A percentile compares a stretch with the other conserved stretches of the same genome.
Conservation (phyloP, 2,329 filamentous ascomycete genomes). For the Beauveria sp. region DNA sequence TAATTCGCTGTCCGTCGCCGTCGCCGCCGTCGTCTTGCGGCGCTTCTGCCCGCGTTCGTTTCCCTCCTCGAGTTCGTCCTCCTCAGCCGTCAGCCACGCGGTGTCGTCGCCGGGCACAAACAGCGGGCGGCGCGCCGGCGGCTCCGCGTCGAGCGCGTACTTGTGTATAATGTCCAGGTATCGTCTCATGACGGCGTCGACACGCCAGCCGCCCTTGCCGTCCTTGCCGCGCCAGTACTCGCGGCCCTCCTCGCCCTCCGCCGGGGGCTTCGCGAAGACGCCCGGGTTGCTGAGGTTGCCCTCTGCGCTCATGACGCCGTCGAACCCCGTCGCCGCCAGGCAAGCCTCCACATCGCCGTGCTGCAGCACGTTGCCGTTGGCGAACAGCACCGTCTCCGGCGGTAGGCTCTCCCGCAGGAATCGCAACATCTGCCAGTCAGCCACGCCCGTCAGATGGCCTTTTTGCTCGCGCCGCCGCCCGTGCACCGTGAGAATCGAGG, state of each 20-base stretch:
- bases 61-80: slow-evolving; percentile 23
- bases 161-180: slow-evolving; percentile 87
- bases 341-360: slow-evolving; percentile 70
- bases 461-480: slow-evolving; percentile 86
- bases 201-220: slow-evolving; percentile 75
- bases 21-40: slow-evolving; percentile 31
- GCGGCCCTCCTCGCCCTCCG: slow-evolving; percentile 55
- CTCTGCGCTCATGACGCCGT: slow-evolving; percentile 93
- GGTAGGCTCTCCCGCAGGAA: slow-evolving; percentile 79
- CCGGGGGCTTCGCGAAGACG: slow-evolving; percentile 67
- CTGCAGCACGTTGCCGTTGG: slow-evolving; percentile 89
- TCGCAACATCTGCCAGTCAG: slow-evolving; percentile 81
- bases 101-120: slow-evolving; percentile 58
- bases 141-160: slow-evolving; percentile 59
- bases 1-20: not conserved
- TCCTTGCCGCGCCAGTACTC: slow-evolving; percentile 82
- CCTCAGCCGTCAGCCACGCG: slow-evolving; percentile 33
- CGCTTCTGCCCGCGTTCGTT: slow-evolving; percentile 47
- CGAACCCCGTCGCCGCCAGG: slow-evolving; percentile 74
- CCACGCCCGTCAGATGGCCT: slow-evolving; percentile 86
- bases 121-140: slow-evolving; percentile 62
- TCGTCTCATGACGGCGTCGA: slow-evolving; percentile 78
- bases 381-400: slow-evolving; percentile 84
- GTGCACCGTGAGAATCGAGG: slow-evolving; percentile 89
- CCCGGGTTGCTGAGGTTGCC: slow-evolving; percentile 88